Evolutionary conservation across 495 filamentous ascomycete genomes (phyloP), one percentile per base, ranked within the genome.

Genomic region (Lophiotrema nucula): DNA sequence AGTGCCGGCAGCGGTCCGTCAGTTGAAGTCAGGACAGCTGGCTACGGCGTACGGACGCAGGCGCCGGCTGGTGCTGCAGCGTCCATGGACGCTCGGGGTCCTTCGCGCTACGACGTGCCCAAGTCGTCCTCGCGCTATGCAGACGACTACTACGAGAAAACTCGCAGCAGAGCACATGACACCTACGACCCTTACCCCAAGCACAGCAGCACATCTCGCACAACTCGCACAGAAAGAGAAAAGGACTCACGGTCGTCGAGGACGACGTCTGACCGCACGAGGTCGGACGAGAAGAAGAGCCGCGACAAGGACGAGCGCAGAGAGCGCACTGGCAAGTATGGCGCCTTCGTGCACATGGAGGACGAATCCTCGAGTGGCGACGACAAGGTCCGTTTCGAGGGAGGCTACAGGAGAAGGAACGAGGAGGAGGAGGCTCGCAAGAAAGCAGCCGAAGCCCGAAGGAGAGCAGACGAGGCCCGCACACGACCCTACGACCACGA

Each of bases 1-100:
- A 67, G 76, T 70, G 65, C 70, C 61, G 62, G 60, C 67, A 65
- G 73, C 60, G 54, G 56, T 67, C 42, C 58, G 55, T 27, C 53
- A n/a, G 53, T 65, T 19, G 56, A 58, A 6, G 50, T 64, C 47
- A 53, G 49, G 45, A 62, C 64, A 2, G 58, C 59, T 24, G 57
- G 41, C 27, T 68, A 68, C 37, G 68, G 66, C n/a, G 31, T 56
- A 10, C 62, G 60, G 19, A 68, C 58, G 12, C 38, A 56, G 2
- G 56, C 47, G 10, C 56, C 68, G 1, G 53, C 51, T 1, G 61
- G 60, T 43, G 31, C 31, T 8, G 8, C 8, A n/a, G 62, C 67
- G 21, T 43, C 61, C 0, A 65, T 63, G 24, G 25, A 15, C 12
- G 25, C 46, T 6, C 47, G 24, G 12, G 52, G 51, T 15, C 44